Evolutionary conservation across 1,139 yeast genomes (phyloP).

Genomic region (Pichia sp.): DNA sequence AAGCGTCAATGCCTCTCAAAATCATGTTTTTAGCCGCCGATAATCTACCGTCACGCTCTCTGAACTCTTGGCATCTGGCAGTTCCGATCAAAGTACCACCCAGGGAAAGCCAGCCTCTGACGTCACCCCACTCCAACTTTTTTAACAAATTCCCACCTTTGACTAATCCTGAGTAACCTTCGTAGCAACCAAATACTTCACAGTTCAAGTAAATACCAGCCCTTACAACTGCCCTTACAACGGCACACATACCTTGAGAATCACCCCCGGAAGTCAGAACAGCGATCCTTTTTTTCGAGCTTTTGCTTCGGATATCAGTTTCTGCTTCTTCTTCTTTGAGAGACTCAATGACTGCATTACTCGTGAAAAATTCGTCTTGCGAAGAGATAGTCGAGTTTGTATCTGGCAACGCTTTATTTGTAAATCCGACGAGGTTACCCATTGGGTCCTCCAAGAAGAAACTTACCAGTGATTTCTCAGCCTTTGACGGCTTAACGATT

Average conservation of each 20-base stretch:
- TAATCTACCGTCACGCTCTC: slow-evolving; percentile 80
- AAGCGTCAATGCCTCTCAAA: slow-evolving; percentile 86
- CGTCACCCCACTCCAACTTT: slow-evolving; percentile 87
- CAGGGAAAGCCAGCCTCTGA: slow-evolving; percentile 81
- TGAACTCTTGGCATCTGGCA: slow-evolving; percentile 83
- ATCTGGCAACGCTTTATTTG: slow-evolving; percentile 21
- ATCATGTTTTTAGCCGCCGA: slow-evolving; percentile 81
- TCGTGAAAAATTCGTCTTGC: slow-evolving; percentile 19
- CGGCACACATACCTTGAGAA: slow-evolving; percentile 98
- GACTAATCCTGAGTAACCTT: slow-evolving; percentile 93
- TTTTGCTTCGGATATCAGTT: neutral
- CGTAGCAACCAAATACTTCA: slow-evolving; percentile 89
- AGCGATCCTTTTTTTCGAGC: slow-evolving; percentile 53
- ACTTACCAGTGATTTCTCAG: slow-evolving; percentile 21
- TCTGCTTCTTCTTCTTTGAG: slow-evolving; percentile 16
- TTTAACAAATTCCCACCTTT: slow-evolving; percentile 75
- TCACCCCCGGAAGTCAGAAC: slow-evolving; percentile 99
- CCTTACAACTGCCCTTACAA: slow-evolving; percentile 90
- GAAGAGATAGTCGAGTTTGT: slow-evolving; percentile 7
- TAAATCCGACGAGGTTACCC: slow-evolving; percentile 50
- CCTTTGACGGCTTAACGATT: slow-evolving; percentile 20
- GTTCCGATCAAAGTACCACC: slow-evolving; percentile 98
- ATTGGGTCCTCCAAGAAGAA: slow-evolving; percentile 50
- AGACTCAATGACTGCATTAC: slow-evolving; percentile 9
- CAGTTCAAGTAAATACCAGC: slow-evolving; percentile 87